Conservation (phyloP, 371 early-diverging fungal genomes). For the Actinomortierella wolfii region DNA sequence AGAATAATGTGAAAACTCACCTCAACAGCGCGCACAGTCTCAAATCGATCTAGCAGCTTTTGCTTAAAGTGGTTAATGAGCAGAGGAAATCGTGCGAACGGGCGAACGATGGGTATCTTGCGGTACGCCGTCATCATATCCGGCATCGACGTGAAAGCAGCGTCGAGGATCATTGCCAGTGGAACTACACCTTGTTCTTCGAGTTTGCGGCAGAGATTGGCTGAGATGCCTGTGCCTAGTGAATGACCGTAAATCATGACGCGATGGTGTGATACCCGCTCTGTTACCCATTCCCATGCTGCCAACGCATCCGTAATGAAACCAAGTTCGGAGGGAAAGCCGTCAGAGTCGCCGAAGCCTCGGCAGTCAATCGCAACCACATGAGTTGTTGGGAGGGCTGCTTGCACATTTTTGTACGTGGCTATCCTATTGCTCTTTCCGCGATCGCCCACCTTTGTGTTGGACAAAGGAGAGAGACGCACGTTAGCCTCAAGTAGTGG, state of each 20-base stretch:
- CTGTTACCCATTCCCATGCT: conserved; percentile 35
- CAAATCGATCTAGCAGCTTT: conserved; percentile 36
- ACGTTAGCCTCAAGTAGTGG: not conserved
- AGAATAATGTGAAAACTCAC: not conserved
- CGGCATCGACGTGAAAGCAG: conserved; percentile 41
- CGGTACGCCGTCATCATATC: conserved; percentile 43
- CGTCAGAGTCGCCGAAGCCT: conserved; percentile 47
- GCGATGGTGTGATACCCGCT: conserved; percentile 22
- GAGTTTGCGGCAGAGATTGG: conserved; percentile 33
- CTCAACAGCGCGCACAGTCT: conserved; percentile 38
- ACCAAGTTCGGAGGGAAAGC: conserved; percentile 38
- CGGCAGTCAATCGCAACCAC: conserved; percentile 43
- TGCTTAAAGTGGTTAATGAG: conserved; percentile 36
- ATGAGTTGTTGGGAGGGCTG: conserved; percentile 34
- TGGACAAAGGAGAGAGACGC: not conserved
- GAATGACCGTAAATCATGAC: conserved; percentile 44
- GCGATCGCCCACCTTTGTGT: conserved; percentile 18
- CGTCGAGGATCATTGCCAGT: conserved; percentile 34
- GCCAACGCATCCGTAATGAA: conserved; percentile 37
- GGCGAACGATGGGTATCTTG: conserved; percentile 28
- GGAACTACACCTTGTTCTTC: conserved; percentile 36
- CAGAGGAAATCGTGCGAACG: conserved; percentile 33
- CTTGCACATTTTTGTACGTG: conserved; percentile 38
- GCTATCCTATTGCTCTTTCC: conserved; percentile 33
- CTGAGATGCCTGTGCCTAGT: conserved; percentile 38